These are phyloP conservation scores for Drechmeria coniospora DNA, from an alignment of 2,329 filamentous ascomycete genomes.

Conservation along the genomic window DNA sequence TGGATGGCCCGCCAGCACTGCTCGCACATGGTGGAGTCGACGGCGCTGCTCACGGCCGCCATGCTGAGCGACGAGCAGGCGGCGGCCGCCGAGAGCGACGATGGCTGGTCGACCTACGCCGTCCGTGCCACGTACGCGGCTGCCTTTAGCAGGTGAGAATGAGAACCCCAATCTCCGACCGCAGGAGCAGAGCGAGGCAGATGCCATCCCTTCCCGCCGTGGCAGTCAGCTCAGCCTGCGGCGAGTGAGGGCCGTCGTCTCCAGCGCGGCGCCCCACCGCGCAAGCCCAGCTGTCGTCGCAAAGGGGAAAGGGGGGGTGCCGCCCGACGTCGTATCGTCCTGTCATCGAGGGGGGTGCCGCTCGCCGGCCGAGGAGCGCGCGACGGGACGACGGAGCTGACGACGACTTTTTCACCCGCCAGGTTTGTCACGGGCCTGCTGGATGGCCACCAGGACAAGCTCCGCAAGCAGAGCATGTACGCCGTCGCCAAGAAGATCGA, in stretches of 20 bases:
- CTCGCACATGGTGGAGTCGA: slow-evolving; percentile 67
- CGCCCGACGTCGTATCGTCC: not conserved
- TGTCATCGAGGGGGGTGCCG: not conserved
- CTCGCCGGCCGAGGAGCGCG: not conserved
- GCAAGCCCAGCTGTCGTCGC: not conserved
- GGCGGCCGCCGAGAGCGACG: slow-evolving; percentile 11
- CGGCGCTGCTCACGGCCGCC: slow-evolving; percentile 56
- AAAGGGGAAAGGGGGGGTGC: too few relatives aligned
- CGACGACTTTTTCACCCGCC: slow-evolving; percentile 12
- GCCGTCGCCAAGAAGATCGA: slow-evolving; percentile 51
- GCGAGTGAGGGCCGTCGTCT: too few relatives aligned
- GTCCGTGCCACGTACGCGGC: slow-evolving; percentile 56
- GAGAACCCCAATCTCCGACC: too few relatives aligned
- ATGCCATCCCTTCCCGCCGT: too few relatives aligned
- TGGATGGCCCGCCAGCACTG: slow-evolving; percentile 62
- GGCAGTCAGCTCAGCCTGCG: too few relatives aligned
- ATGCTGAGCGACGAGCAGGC: slow-evolving; percentile 44
- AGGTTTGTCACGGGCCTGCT: slow-evolving; percentile 71
- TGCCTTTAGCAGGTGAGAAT: slow-evolving; percentile 54
- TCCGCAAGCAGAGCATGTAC: slow-evolving; percentile 58
- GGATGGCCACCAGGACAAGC: slow-evolving; percentile 55
- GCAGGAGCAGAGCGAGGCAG: too few relatives aligned
- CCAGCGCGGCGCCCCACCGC: too few relatives aligned
- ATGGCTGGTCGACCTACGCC: slow-evolving; percentile 37
- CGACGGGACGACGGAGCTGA: slow-evolving; percentile 33